Evolutionary conservation across 2,329 filamentous ascomycete species (phyloP).

Genomic region (Teratosphaeria destructans): DNA sequence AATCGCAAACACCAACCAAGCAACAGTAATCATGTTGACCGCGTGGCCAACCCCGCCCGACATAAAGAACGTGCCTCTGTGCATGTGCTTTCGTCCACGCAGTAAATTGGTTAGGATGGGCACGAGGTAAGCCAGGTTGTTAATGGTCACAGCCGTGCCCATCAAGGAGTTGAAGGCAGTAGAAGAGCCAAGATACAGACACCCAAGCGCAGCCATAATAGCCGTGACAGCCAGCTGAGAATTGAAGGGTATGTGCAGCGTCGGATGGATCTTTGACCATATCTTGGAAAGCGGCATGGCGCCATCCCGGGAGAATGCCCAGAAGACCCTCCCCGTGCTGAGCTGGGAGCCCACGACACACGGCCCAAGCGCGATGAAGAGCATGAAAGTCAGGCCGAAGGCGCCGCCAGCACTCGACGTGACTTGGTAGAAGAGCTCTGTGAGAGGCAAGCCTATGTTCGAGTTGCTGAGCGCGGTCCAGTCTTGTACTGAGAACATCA

Average conservation of each 20-base stretch:
- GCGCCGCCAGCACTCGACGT: not conserved
- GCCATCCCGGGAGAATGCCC: not conserved
- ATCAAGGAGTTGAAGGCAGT: conserved; percentile 26
- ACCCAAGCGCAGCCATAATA: not conserved
- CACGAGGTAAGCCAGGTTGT: conserved; percentile 30
- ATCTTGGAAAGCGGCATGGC: not conserved
- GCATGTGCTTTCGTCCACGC: conserved; percentile 20
- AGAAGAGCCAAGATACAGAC: conserved; percentile 3
- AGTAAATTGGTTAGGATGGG: conserved; percentile 38
- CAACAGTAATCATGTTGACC: conserved; percentile 28
- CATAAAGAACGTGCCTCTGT: conserved; percentile 1
- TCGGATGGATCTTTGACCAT: not conserved
- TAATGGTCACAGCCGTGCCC: conserved; percentile 32
- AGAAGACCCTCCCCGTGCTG: not conserved
- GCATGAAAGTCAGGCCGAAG: not conserved
- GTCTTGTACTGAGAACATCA: conserved; percentile 41
- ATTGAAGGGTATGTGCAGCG: not conserved
- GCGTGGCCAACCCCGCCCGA: not conserved
- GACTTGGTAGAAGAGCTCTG: conserved; percentile 4
- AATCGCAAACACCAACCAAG: conserved; percentile 41
- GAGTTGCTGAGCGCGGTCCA: conserved; percentile 32
- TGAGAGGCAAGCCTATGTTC: conserved; percentile 32
- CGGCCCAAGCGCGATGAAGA: not conserved
- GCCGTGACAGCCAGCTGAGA: not conserved
- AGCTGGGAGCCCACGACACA: not conserved